Evolutionary conservation across 2,329 filamentous ascomycete species (phyloP), one percentile per base, ranked within the genome.

Genomic region (Fusarium humuli): DNA sequence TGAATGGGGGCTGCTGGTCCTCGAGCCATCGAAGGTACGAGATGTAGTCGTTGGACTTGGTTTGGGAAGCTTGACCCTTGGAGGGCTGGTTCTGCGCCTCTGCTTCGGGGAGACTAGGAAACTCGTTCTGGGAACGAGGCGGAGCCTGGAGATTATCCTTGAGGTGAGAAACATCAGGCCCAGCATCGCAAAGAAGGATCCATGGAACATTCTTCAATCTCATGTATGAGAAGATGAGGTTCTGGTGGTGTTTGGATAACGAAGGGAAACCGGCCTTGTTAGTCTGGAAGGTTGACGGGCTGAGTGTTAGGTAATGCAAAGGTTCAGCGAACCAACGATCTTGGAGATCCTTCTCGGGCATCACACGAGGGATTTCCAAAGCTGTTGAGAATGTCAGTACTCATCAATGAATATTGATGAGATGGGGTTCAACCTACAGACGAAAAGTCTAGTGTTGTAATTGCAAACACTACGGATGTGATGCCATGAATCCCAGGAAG

Each of bases 401-500:
- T 45, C n/a, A 5, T 5, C 5, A 44, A 30, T n/a, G 4, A 1
- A 23, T 11, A 18, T 8, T 7, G 5, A 6, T 8, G n/a, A 18
- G 10, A 14, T 7, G 6, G 25, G 7, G 16, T 13, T 9, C 14
- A 40, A 78, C 93, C 84, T 91, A 97, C 95, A 93, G 80, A 98
- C 89, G 75, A 90, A 91, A 40, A 99, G 85, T 78, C 94, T 89
- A 60, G 87, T 82, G 79, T 91, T 91, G 81, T 99, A 98, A 81
- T 91, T 92, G 86, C 94, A 98, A 61, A 94, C 84, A 56, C 90
- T 91, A 56, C 96, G 88, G 75, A 99, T 92, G 23, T 91, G 86
- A 78, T 99, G 91, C 96, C 96, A 99, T 2, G 92, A 91, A 80
- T 98, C 94, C 97, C 97, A 99, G 4, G 91, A 87, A 56, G 90